Evolutionary conservation across 495 filamentous ascomycete species (phyloP).

Genomic region (Daldinia vernicosa): DNA sequence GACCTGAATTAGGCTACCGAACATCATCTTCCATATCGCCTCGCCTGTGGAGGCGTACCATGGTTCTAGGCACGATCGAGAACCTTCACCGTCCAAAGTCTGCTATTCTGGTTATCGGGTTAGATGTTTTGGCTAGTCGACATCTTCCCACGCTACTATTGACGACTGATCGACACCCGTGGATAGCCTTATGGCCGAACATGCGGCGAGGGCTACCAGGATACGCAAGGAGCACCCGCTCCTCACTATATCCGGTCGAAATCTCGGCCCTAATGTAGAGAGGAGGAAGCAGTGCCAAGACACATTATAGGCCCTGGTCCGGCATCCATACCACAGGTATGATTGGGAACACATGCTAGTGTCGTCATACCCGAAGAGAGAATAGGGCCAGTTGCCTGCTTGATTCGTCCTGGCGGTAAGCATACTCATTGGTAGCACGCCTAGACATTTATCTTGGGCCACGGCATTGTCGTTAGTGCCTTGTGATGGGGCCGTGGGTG

Average conservation of each 20-base stretch:
- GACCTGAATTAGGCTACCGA: conserved; percentile 19
- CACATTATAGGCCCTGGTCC: conserved; percentile 25
- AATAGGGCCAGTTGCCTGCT: conserved; percentile 5
- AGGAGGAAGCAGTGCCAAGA: conserved; percentile 36
- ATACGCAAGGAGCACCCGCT: conserved; percentile 21
- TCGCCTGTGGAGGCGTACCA: conserved; percentile 9
- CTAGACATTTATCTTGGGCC: conserved; percentile 16
- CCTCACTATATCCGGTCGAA: conserved; percentile 43
- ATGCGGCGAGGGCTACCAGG: conserved; percentile 16
- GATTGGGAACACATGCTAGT: conserved; percentile 29
- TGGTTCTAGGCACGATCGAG: conserved; percentile 21
- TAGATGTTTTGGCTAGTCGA: background rate
- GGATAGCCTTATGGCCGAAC: conserved; percentile 28
- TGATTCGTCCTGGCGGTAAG: conserved; percentile 22
- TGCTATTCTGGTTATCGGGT: background rate
- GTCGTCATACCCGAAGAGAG: conserved; percentile 31
- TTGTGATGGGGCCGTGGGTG: conserved; percentile 11
- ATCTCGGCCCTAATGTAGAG: conserved; percentile 43
- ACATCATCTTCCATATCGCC: conserved; percentile 26
- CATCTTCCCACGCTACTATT: background rate
- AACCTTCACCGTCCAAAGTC: conserved; percentile 2
- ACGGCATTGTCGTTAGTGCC: conserved; percentile 4
- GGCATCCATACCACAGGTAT: conserved; percentile 28
- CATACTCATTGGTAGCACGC: conserved; percentile 13
- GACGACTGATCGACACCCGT: conserved; percentile 19